Evolutionary conservation across 371 early-diverging fungal genomes (phyloP).

Genomic region (Phascolomyces articulosus): DNA sequence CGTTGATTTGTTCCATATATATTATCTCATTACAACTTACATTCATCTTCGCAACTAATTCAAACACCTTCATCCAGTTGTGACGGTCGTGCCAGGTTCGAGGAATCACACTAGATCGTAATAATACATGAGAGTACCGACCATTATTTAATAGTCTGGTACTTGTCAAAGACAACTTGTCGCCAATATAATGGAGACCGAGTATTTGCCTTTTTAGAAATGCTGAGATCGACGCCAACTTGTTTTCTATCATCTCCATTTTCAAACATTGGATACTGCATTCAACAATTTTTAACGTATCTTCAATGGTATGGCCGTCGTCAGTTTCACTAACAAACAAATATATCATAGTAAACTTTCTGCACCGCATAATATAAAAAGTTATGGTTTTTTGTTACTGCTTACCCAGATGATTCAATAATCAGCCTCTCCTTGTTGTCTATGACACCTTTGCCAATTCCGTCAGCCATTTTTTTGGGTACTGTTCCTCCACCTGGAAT

Average conservation of each 20-base stretch:
- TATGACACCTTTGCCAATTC: not conserved
- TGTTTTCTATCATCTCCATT: conserved; percentile 5
- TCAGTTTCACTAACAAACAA: conserved; percentile 12
- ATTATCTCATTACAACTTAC: conserved; percentile 13
- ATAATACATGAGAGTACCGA: conserved; percentile 6
- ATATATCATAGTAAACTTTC: conserved; percentile 6
- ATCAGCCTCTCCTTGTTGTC: conserved; percentile 10
- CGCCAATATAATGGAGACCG: conserved; percentile 8
- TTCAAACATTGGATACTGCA: conserved; percentile 14
- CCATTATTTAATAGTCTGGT: not conserved
- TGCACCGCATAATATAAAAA: not conserved
- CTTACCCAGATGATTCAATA: conserved; percentile 17
- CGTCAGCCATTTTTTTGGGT: conserved; percentile 8
- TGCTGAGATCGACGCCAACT: conserved; percentile 1
- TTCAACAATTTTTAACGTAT: conserved; percentile 15
- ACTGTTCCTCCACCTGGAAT: conserved; percentile 2
- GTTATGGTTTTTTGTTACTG: not conserved
- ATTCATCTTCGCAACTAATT: conserved; percentile 6
- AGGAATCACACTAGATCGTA: conserved; percentile 11
- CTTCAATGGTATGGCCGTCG: conserved; percentile 13
- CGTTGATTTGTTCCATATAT: not conserved
- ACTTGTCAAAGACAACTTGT: conserved; percentile 12
- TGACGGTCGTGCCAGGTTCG: conserved; percentile 9
- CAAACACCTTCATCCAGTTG: conserved; percentile 16
- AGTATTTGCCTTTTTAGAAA: conserved; percentile 8